Base-by-base conservation (phyloP, 1,284 basidiomycete species). In the Puccinia brachypodii region DNA sequence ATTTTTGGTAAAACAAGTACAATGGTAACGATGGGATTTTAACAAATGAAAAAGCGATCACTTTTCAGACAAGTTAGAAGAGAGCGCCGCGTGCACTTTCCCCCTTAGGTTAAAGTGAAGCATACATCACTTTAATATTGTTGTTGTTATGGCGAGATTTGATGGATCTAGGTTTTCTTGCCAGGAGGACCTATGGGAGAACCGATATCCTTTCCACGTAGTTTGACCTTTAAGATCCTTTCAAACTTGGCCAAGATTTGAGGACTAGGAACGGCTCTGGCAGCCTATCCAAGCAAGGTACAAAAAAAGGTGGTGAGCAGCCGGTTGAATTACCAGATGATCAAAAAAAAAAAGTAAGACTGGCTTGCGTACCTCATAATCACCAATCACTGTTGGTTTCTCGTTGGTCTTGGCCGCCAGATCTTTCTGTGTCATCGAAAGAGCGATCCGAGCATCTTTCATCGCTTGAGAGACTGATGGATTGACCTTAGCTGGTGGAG, bases 231-330 rank as follows among this genome's bases (percentile, higher is more conserved):
- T n/a, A 79, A 56, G 56, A 79, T 60, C 28, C 77, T 44, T 72
- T 79, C 77, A 40, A 79, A 79, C 36, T 79, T 79, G 36, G 68
- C 66, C 25, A 79, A 56, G 36, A 79, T 58, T 40, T 79, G 77
- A 28, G 77, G 77, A 42, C 56, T 79, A 25, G 77, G 77, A 31
- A 72, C 53, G 25, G 77, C 77, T 56, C 77, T 31, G 42, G 64
- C 77, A 8, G 77, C 77, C 77, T 79, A 72, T n/a, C n/a, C n/a
- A n/a, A n/a, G n/a, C n/a, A n/a, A n/a, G n/a, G n/a, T n/a, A n/a
- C n/a, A n/a, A n/a, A n/a, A n/a, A n/a, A n/a, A n/a, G n/a, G n/a
- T n/a, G n/a, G n/a, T n/a, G n/a, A n/a, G n/a, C n/a, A n/a, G n/a
- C n/a, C n/a, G n/a, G n/a, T n/a, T n/a, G n/a, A n/a, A n/a, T n/a